These are phyloP conservation scores for Phytophthora litchii DNA, from an alignment of 352 stramenopile genomes.

Conservation along the genomic window DNA sequence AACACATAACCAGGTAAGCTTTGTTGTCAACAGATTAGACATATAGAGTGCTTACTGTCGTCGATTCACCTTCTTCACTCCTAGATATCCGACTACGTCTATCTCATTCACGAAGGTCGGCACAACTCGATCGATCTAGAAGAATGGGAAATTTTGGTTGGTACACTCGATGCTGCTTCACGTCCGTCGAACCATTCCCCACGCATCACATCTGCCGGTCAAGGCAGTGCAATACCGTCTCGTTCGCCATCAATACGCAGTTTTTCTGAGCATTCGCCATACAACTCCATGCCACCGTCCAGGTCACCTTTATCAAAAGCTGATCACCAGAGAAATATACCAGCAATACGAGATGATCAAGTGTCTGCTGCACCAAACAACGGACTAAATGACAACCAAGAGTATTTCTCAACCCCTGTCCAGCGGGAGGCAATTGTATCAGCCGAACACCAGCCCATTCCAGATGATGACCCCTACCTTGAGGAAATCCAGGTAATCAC, in stretches of 20 bases:
- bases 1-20: constrained; percentile 67
- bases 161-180: constrained; percentile 67
- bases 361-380: background rate
- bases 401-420: constrained; percentile 9
- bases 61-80: background rate
- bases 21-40: background rate
- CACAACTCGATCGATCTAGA: constrained; percentile 60
- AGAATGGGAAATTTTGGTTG: constrained; percentile 72
- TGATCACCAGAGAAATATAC: constrained; percentile 1
- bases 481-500: constrained; percentile 48
- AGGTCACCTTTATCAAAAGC: constrained; percentile 16
- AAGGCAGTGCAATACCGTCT: constrained; percentile 12
- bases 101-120: constrained; percentile 69
- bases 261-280: constrained; percentile 5
- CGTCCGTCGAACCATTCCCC: constrained; percentile 30
- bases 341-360: constrained; percentile 2
- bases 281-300: constrained; percentile 14
- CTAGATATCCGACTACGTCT: constrained; percentile 78
- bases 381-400: constrained; percentile 3
- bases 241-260: constrained; percentile 12
- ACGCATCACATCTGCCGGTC: constrained; percentile 2
- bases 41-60: background rate
- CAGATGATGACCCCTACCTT: constrained; percentile 42
- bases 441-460: constrained; percentile 20
- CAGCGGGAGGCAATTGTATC: constrained; percentile 18